These are phyloP conservation scores for Paraphaeosphaeria minitans DNA, from an alignment of 2,329 filamentous ascomycete genomes.

Conservation along the genomic window DNA sequence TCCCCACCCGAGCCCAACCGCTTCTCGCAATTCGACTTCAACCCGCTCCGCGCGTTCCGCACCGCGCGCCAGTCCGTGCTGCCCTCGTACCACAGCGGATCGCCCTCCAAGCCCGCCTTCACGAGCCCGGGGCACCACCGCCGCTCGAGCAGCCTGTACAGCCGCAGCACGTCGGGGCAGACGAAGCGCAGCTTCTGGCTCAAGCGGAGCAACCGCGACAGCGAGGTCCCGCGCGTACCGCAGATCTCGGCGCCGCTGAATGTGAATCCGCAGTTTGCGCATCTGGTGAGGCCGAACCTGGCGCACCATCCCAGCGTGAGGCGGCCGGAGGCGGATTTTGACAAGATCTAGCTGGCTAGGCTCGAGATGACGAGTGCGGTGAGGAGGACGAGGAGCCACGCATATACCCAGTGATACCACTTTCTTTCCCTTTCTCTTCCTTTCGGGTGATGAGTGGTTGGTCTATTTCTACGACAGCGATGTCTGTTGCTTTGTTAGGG, in stretches of 20 bases:
- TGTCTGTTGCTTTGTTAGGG: background rate
- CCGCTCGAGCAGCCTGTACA: constrained; percentile 37
- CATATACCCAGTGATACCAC: constrained; percentile 40
- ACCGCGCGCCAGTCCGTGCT: constrained; percentile 51
- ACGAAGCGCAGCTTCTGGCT: constrained; percentile 38
- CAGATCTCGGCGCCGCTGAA: constrained; percentile 64
- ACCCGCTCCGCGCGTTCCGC: constrained; percentile 40
- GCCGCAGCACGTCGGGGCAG: constrained; percentile 38
- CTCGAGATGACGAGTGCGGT: background rate
- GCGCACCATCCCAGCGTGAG: constrained; percentile 58
- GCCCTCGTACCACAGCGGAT: constrained; percentile 53
- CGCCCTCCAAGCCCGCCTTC: constrained; percentile 33
- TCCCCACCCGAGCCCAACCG: constrained; percentile 4
- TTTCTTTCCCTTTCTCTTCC: constrained; percentile 19
- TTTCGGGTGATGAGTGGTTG: background rate
- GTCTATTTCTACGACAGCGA: background rate
- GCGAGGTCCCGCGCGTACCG: constrained; percentile 52
- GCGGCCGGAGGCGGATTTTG: constrained; percentile 35
- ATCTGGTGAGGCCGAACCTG: constrained; percentile 61
- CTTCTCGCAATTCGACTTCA: constrained; percentile 19
- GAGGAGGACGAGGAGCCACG: background rate
- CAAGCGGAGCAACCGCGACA: constrained; percentile 43
- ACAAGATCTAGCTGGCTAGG: constrained; percentile 27
- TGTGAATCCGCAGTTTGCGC: constrained; percentile 58
- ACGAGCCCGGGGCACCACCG: constrained; percentile 29